Evolutionary conservation across 192 early-diverging fungal genomes (phyloP).

Genomic region (Entomortierella beljakovae): DNA sequence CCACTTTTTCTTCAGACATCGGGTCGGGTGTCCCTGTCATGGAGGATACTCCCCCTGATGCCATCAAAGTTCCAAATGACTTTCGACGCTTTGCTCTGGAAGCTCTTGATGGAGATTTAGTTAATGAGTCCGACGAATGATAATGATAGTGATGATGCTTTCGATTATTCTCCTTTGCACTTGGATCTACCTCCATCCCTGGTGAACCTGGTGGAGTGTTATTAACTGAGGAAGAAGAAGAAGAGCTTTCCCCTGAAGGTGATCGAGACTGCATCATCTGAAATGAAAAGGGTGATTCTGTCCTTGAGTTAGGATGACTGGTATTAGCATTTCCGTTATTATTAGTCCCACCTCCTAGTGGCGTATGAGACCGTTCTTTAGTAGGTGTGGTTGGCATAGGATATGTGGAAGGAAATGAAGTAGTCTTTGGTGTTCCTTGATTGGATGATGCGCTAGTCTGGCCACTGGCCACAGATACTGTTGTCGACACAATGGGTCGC

Average conservation of each 20-base stretch:
- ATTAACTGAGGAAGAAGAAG: constrained; percentile 28
- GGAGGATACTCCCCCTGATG: constrained; percentile 28
- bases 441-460: neutral
- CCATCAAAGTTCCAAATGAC: constrained; percentile 34
- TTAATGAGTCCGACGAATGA: constrained; percentile 6
- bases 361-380: neutral
- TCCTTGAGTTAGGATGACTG: constrained; percentile 45
- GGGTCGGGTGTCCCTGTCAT: neutral
- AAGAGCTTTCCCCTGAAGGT: constrained; percentile 30
- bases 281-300: constrained; percentile 41
- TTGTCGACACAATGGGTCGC: constrained; percentile 2
- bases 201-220: constrained; percentile 49
- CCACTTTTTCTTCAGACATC: constrained; percentile 42
- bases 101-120: constrained; percentile 26
- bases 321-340: neutral
- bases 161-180: neutral
- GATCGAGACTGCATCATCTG: constrained; percentile 43
- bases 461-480: neutral
- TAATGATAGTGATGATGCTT: constrained; percentile 41
- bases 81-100: constrained; percentile 45
- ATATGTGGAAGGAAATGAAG: neutral
- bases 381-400: constrained; percentile 12
- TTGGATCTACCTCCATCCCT: neutral
- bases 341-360: neutral
- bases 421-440: neutral